Evolutionary conservation across 495 filamentous ascomycete genomes (phyloP).

Genomic region (Gamarada debralockiae): DNA sequence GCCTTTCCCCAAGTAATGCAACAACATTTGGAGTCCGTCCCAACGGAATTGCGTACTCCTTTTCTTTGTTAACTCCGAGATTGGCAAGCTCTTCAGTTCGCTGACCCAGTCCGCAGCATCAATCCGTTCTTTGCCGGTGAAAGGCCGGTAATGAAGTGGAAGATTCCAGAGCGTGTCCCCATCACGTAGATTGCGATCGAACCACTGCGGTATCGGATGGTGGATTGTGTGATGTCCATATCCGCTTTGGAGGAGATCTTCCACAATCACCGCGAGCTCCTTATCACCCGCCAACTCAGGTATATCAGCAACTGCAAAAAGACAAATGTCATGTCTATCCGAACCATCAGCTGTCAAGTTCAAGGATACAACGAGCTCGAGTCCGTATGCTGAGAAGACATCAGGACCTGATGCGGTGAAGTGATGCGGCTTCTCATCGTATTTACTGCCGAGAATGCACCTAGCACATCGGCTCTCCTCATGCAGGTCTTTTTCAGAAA

Average conservation of each 20-base stretch:
- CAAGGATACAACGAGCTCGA: slow-evolving; percentile 14
- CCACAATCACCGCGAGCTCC: slow-evolving; percentile 13
- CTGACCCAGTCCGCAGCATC: no score
- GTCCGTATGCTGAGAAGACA: slow-evolving; percentile 15
- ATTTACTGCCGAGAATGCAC: slow-evolving; percentile 9
- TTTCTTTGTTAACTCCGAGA: no score
- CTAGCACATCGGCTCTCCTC: no score
- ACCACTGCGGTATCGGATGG: slow-evolving; percentile 7
- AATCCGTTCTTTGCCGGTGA: no score
- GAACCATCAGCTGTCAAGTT: slow-evolving; percentile 1
- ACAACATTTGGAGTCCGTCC: no score
- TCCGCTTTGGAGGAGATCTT: slow-evolving; percentile 16
- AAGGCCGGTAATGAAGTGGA: no score
- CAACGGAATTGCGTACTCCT: no score
- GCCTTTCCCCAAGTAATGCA: no score
- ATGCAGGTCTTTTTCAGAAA: no score
- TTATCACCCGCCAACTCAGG: slow-evolving; percentile 7
- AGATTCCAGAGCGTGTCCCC: slow-evolving; percentile 12
- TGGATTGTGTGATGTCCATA: slow-evolving; percentile 16
- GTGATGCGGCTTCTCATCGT: slow-evolving; percentile 14
- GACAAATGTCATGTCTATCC: slow-evolving; percentile 17
- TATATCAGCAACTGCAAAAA: slow-evolving; percentile 12
- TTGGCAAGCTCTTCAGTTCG: no score
- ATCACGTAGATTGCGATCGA: background rate
- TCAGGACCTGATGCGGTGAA: slow-evolving; percentile 8